These are phyloP conservation scores for Hericium rajendrae DNA, from an alignment of 768 basidiomycete species.

Conservation along the genomic window DNA sequence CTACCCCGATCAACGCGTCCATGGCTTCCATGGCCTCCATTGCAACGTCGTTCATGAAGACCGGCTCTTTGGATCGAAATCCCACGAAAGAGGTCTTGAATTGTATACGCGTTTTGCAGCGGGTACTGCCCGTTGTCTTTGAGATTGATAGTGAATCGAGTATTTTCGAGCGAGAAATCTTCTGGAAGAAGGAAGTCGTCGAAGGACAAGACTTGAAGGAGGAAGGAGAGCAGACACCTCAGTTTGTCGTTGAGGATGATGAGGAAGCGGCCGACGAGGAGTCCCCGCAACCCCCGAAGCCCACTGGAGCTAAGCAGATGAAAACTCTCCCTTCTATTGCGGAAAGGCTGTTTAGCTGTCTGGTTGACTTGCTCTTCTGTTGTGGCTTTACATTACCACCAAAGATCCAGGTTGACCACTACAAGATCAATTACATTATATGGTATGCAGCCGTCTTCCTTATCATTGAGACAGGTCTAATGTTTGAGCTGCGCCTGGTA, in stretches of 20 bases:
- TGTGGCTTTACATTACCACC: conserved; percentile 88
- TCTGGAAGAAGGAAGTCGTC: conserved; percentile 58
- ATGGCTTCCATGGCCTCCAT: conserved; percentile 53
- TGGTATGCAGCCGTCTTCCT: conserved; percentile 44
- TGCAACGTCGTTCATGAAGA: conserved; percentile 62
- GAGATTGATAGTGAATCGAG: conserved; percentile 66
- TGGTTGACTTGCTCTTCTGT: conserved; percentile 85
- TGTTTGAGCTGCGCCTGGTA: conserved; percentile 18
- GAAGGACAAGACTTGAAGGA: conserved; percentile 22
- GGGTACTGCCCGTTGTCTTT: conserved; percentile 86
- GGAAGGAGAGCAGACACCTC: conserved; percentile 27
- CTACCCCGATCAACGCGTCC: conserved; percentile 30
- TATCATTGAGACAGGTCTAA: too few species aligned
- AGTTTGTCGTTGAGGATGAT: conserved; percentile 89
- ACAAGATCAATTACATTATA: conserved; percentile 80
- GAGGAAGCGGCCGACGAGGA: conserved; percentile 36
- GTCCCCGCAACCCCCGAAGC: conserved; percentile 14
- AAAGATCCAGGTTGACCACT: conserved; percentile 64
- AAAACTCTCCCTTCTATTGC: conserved; percentile 65
- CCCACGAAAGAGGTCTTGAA: conserved; percentile 85
- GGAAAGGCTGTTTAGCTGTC: conserved; percentile 67
- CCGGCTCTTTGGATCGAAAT: conserved; percentile 44
- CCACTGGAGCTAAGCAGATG: conserved; percentile 22
- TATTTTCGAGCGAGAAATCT: conserved; percentile 64
- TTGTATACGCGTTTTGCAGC: conserved; percentile 81